These are phyloP conservation scores for Pachyrhizus erosus DNA, from an alignment of 306 rosid genomes.

Conservation along the genomic window DNA sequence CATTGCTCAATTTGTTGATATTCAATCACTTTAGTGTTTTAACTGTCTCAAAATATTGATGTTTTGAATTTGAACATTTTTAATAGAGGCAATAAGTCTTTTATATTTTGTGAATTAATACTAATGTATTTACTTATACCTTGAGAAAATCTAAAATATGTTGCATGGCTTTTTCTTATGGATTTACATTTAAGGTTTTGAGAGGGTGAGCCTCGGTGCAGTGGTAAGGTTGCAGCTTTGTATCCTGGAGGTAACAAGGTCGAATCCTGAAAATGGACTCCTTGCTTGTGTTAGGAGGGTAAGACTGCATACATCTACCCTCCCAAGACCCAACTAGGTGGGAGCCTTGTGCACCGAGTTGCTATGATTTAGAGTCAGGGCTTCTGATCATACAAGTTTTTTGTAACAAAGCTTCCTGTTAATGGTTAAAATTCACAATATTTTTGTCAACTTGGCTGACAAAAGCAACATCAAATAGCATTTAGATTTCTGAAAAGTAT, in stretches of 20 bases:
- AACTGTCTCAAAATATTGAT: not conserved
- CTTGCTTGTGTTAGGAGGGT: not conserved
- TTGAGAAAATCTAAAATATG: not conserved
- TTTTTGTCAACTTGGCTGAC: constrained; percentile 32
- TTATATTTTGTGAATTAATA: not conserved
- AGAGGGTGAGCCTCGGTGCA: not conserved
- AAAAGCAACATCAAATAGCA: constrained; percentile 21
- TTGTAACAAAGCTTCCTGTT: not conserved
- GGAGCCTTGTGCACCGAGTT: not conserved
- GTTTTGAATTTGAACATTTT: constrained; percentile 9
- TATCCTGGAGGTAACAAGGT: not conserved
- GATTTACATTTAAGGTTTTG: not conserved
- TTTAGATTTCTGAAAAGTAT: constrained; percentile 28
- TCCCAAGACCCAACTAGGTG: not conserved
- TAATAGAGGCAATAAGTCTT: not conserved
- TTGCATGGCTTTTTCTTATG: not conserved
- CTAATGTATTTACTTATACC: not conserved
- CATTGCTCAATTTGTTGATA: constrained; percentile 10
- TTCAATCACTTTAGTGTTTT: not conserved
- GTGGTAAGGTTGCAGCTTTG: not conserved
- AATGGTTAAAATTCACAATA: constrained; percentile 14
- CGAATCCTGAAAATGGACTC: not conserved
- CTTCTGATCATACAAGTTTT: constrained; percentile 23
- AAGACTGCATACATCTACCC: not conserved
- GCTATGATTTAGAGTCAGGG: not conserved